These are phyloP conservation scores for Lepiota subincarnata DNA, from an alignment of 768 basidiomycete genomes.

Conservation along the genomic window DNA sequence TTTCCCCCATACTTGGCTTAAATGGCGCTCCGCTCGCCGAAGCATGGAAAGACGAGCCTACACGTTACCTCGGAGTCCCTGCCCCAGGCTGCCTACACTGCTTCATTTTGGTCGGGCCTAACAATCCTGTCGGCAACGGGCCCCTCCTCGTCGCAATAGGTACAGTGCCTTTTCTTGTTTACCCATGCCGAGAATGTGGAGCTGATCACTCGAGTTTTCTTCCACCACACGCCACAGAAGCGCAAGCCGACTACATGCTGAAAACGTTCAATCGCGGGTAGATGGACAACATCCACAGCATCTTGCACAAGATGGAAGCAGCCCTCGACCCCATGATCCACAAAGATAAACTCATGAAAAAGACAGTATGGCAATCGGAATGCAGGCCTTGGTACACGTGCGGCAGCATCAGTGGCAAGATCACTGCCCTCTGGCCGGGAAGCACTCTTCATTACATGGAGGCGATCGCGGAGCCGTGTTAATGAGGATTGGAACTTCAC, in stretches of 20 bases:
- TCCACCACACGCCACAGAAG: conserved; percentile 21
- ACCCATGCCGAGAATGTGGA: background rate
- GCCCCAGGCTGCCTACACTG: conserved; percentile 32
- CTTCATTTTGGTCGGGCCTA: conserved; percentile 28
- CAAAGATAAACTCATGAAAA: conserved; percentile 30
- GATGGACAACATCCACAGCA: conserved; percentile 32
- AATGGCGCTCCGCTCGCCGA: conserved; percentile 24
- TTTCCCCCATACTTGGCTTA: conserved; percentile 29
- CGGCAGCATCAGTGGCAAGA: conserved; percentile 17
- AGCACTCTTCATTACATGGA: conserved; percentile 35
- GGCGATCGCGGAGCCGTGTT: conserved; percentile 26
- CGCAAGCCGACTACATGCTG: conserved; percentile 29
- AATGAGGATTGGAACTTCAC: conserved; percentile 32
- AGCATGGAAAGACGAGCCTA: conserved; percentile 28
- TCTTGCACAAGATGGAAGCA: conserved; percentile 30
- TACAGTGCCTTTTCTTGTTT: conserved; percentile 5
- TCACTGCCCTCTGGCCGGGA: conserved; percentile 31
- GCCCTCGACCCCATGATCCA: conserved; percentile 28
- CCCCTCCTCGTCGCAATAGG: conserved; percentile 28
- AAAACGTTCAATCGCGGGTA: conserved; percentile 30
- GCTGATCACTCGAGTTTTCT: background rate
- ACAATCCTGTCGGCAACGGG: conserved; percentile 32
- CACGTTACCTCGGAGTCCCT: conserved; percentile 27
- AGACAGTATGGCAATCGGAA: conserved; percentile 27
- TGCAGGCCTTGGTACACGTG: conserved; percentile 34